Percentiles rank a stretch among this genome's conserved stretches.
phyloP scores from a whole-genome alignment of 805 yeast species.

The Suhomyces emberorum region DNA sequence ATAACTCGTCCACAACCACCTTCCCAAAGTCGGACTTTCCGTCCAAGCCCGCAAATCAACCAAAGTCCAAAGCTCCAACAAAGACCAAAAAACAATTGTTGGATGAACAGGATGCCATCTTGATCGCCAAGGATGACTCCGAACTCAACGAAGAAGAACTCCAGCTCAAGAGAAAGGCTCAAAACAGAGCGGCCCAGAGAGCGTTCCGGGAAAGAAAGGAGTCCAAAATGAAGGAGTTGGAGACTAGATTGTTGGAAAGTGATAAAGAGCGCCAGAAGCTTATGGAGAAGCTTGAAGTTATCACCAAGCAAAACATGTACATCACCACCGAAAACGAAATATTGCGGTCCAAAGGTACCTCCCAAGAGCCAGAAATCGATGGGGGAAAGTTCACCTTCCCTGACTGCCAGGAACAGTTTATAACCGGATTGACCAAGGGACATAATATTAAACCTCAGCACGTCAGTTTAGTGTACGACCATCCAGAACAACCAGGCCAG shows the following conservation, averaged over 20 bases:
- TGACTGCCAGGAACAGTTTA: conserved; percentile 30
- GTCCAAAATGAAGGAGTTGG: conserved; percentile 64
- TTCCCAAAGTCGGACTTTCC: background rate
- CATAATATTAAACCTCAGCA: conserved; percentile 21
- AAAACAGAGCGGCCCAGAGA: conserved; percentile 82
- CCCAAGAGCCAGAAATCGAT: background rate
- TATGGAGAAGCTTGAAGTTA: conserved; percentile 45
- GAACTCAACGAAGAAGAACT: conserved; percentile 40
- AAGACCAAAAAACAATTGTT: conserved; percentile 24
- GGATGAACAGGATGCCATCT: conserved; percentile 36
- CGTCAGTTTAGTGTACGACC: conserved; percentile 31
- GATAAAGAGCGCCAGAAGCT: conserved; percentile 52
- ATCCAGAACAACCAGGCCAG: conserved; percentile 38
- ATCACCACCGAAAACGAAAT: conserved; percentile 62
- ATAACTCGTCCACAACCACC: too few relatives aligned
- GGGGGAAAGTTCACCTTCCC: conserved; percentile 32
- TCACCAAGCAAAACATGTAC: conserved; percentile 53
- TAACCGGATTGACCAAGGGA: conserved; percentile 25
- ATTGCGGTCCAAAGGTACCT: conserved; percentile 34
- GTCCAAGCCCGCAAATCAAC: too few relatives aligned
- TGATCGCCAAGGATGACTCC: conserved; percentile 36
- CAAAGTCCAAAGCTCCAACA: conserved; percentile 2
- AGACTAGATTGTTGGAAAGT: conserved; percentile 52
- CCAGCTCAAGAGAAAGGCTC: conserved; percentile 63
- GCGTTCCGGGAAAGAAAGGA: conserved; percentile 85